These are phyloP conservation scores for Insectozyma bohioensis DNA, from an alignment of 1,139 yeast genomes.

Conservation along the genomic window DNA sequence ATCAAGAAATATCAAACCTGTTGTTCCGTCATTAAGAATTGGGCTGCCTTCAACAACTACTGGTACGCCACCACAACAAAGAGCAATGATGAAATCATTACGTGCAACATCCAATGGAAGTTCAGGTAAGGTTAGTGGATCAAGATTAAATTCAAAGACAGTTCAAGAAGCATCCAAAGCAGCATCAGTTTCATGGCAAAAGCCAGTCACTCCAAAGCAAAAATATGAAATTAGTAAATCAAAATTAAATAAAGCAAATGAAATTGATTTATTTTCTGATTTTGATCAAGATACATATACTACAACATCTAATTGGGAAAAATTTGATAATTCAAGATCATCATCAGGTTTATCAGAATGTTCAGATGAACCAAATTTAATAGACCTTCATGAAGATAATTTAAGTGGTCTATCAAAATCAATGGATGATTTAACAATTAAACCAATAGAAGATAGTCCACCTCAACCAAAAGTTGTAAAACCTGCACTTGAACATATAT, in stretches of 20 bases:
- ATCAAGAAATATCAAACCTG: too few species aligned
- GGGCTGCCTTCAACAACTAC: conserved; percentile 7
- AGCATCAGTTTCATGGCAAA: conserved; percentile 46
- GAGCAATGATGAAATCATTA: conserved; percentile 39
- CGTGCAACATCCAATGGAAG: conserved; percentile 21
- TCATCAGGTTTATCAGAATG: conserved; percentile 16
- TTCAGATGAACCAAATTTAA: conserved; percentile 25
- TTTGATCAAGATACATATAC: conserved; percentile 41
- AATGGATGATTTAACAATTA: conserved; percentile 21
- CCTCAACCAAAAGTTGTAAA: conserved; percentile 3
- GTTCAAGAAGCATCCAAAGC: conserved; percentile 39
- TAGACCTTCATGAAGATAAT: conserved; percentile 32
- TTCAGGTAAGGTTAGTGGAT: conserved; percentile 6
- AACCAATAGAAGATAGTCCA: conserved; percentile 15
- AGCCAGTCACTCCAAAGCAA: conserved; percentile 19
- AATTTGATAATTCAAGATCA: conserved; percentile 19
- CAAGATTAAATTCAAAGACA: conserved; percentile 9
- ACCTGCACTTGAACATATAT: conserved; percentile 9
- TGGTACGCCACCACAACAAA: conserved; percentile 10
- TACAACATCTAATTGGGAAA: conserved; percentile 25
- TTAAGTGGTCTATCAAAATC: conserved; percentile 10
- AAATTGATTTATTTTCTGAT: conserved; percentile 40
- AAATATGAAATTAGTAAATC: conserved; percentile 14
- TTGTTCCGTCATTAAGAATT: conserved; percentile 20
- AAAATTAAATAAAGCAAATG: conserved; percentile 17